Evolutionary conservation across 116 monocot species (phyloP), one percentile per base, ranked within the genome.

Genomic region (Trichopus zeylanicus): DNA sequence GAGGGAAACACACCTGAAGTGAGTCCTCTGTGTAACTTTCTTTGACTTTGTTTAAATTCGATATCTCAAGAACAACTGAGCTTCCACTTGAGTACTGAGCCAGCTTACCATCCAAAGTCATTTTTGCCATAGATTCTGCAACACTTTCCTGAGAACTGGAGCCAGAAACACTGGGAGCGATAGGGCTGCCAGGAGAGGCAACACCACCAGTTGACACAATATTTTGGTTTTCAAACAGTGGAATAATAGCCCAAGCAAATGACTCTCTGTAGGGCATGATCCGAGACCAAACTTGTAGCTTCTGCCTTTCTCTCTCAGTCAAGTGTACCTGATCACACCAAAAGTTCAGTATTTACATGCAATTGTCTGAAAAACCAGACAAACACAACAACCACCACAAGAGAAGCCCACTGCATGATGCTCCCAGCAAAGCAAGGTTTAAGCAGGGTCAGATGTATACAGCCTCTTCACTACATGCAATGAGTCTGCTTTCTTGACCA

Each of bases 11-110:
- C 35, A 95, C 97, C 87, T 91, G 91, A 84, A 97, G 81, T 21
- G 87, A 81, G 12, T 97, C 97, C 70, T 97, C 97, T 4, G 77
- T 87, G 39, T 97, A 97, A 55, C 79, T 80, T 66, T 97, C 97
- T 75, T 97, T 97, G 46, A 97, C 97, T 67, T 84, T 87, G 66
- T 91, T 90, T 67, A 97, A 70, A 56, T 81, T 97, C 64, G 97
- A 90, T 74, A 97, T 84, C 84, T 97, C 97, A 25, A 97, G 81
- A 63, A 84, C 56, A 73, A 91, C 81, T 56, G 91, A 70, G 69
- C 72, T 74, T 54, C 97, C 81, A 77, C 71, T 78, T 31, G 87
- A 74, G 68, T 71, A 81, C 25, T 86, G 81, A 9, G 70, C 59
- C 47, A 84, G 32, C 39, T 76, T 97, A 47, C 97, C 84, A 70